Conservation (phyloP, 2,329 filamentous ascomycete species). For the Lizonia empirigonia region DNA sequence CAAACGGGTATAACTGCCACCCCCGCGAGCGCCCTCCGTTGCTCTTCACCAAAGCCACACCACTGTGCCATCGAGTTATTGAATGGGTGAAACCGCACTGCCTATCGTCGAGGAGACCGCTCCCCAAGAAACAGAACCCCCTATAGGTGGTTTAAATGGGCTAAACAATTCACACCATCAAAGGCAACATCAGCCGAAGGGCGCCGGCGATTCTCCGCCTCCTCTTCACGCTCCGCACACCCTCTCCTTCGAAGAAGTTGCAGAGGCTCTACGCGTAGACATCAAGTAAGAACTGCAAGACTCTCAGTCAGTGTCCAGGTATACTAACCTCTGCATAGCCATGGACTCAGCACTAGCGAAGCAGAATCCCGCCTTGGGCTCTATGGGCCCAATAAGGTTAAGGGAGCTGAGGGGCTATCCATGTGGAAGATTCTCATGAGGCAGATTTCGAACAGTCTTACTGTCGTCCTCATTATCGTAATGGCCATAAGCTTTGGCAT, state of each 20-base stretch:
- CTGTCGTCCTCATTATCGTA: slow-evolving; percentile 73
- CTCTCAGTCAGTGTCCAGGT: neutral
- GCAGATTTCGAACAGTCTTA: slow-evolving; percentile 78
- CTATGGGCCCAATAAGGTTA: slow-evolving; percentile 73
- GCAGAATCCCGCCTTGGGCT: slow-evolving; percentile 68
- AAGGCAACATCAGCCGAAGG: slow-evolving; percentile 31
- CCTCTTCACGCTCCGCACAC: slow-evolving; percentile 44
- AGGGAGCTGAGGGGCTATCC: slow-evolving; percentile 73
- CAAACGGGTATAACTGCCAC: slow-evolving; percentile 42
- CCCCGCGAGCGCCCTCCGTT: slow-evolving; percentile 28
- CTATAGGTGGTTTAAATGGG: slow-evolving; percentile 49
- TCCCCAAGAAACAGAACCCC: slow-evolving; percentile 49
- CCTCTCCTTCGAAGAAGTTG: slow-evolving; percentile 44
- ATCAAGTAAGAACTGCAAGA: slow-evolving; percentile 34
- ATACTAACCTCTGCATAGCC: slow-evolving; percentile 34
- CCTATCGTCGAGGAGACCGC: slow-evolving; percentile 49
- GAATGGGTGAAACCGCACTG: slow-evolving; percentile 51
- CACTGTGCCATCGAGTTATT: slow-evolving; percentile 46
- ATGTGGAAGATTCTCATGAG: slow-evolving; percentile 77
- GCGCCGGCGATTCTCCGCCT: slow-evolving; percentile 27
- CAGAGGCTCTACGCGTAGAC: slow-evolving; percentile 45
- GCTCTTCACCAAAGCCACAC: slow-evolving; percentile 37
- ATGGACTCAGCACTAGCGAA: slow-evolving; percentile 69
- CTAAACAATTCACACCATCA: slow-evolving; percentile 33
- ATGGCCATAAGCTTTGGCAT: slow-evolving; percentile 72